Evolutionary conservation across 1,139 yeast species (phyloP).

Genomic region (Zygoascus meyerae): DNA sequence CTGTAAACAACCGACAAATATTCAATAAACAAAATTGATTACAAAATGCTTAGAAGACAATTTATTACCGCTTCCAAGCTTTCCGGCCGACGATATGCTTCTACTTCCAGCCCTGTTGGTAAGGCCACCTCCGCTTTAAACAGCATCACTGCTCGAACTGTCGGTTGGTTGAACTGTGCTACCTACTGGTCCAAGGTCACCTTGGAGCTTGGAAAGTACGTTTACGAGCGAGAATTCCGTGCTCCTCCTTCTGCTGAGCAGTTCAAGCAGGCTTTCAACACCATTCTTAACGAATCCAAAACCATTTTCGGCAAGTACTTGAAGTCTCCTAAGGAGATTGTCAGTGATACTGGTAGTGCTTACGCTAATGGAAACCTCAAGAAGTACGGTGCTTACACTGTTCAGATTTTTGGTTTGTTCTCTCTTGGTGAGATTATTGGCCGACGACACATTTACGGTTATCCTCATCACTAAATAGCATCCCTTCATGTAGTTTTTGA

Average conservation of each 20-base stretch:
- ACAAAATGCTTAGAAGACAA: conserved; percentile 20
- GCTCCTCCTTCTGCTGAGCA: conserved; percentile 84
- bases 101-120: conserved; percentile 34
- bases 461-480: conserved; percentile 41
- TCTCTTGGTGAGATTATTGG: conserved; percentile 96
- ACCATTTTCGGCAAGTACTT: conserved; percentile 42
- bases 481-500: conserved; percentile 1
- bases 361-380: conserved; percentile 53
- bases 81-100: conserved; percentile 27
- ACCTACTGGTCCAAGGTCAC: conserved; percentile 85
- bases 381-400: conserved; percentile 68
- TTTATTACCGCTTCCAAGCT: conserved; percentile 18
- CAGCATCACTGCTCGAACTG: conserved; percentile 45
- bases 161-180: conserved; percentile 34
- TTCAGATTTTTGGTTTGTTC: conserved; percentile 87
- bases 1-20: background rate
- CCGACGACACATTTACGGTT: conserved; percentile 86
- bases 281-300: conserved; percentile 43
- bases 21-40: background rate
- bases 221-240: conserved; percentile 85
- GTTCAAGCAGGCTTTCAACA: conserved; percentile 69
- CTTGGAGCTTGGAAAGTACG: conserved; percentile 82
- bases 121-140: conserved; percentile 39
- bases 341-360: conserved; percentile 35
- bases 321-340: conserved; percentile 29